These are phyloP conservation scores for Pseudogymnoascus sp. DNA, from an alignment of 2,329 filamentous ascomycete species.

Conservation along the genomic window DNA sequence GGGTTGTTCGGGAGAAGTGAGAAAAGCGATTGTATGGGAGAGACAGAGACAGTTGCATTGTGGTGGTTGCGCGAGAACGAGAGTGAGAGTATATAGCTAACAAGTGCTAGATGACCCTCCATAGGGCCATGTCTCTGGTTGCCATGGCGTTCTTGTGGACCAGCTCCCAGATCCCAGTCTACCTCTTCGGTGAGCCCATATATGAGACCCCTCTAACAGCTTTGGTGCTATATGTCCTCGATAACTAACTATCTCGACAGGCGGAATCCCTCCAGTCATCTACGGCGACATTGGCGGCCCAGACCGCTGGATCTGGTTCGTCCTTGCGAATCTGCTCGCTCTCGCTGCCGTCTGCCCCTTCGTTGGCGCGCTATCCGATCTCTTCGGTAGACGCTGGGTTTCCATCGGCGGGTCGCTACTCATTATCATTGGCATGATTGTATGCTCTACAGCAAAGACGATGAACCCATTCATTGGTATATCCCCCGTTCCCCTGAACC, in stretches of 20 bases:
- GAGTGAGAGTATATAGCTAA: constrained; percentile 18
- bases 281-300: constrained; percentile 50
- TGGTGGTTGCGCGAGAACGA: neutral
- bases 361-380: constrained; percentile 59
- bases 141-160: constrained; percentile 57
- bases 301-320: constrained; percentile 32
- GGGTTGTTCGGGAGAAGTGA: neutral
- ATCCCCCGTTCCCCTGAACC: constrained; percentile 11
- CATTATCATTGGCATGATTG: constrained; percentile 53
- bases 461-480: constrained; percentile 58
- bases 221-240: neutral
- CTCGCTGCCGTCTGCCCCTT: constrained; percentile 54
- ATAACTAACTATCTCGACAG: constrained; percentile 20
- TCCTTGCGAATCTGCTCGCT: constrained; percentile 47
- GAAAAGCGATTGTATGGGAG: neutral
- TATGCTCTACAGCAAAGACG: constrained; percentile 48
- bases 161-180: constrained; percentile 52
- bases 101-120: constrained; percentile 33
- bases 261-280: constrained; percentile 43
- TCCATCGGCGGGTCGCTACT: constrained; percentile 47
- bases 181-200: constrained; percentile 37
- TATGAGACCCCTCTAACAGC: neutral
- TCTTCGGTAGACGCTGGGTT: constrained; percentile 55
- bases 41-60: neutral
- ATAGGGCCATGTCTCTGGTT: constrained; percentile 44